phyloP scores from a whole-genome alignment of 768 basidiomycete genomes.

The Pulveroboletus sp. region DNA sequence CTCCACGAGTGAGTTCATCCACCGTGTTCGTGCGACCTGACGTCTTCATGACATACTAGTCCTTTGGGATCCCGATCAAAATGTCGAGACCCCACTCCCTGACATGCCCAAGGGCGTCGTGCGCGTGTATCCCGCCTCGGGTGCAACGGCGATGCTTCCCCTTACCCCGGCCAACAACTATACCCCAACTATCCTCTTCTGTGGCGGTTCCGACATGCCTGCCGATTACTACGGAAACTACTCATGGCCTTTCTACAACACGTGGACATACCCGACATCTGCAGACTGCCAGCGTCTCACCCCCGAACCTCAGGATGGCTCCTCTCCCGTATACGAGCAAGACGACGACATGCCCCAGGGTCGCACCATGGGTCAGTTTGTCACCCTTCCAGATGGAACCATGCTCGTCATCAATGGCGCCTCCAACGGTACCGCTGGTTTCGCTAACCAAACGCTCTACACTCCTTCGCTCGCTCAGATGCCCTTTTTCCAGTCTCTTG shows the following conservation, averaged over 20 bases:
- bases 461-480: conserved; percentile 44
- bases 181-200: conserved; percentile 81
- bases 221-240: conserved; percentile 75
- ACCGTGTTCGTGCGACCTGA: neutral
- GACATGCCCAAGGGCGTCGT: conserved; percentile 69
- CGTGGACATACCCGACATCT: conserved; percentile 68
- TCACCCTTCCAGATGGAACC: conserved; percentile 74
- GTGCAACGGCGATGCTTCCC: conserved; percentile 85
- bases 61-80: conserved; percentile 50
- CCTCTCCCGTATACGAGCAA: conserved; percentile 53
- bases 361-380: conserved; percentile 90
- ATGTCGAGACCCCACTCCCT: conserved; percentile 60
- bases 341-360: conserved; percentile 75
- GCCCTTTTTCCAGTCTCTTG: conserved; percentile 72
- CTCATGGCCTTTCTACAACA: conserved; percentile 65
- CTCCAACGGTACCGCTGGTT: conserved; percentile 84
- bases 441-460: conserved; percentile 52
- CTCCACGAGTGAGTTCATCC: conserved; percentile 52
- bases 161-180: conserved; percentile 88
- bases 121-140: conserved; percentile 88
- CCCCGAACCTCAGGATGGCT: conserved; percentile 75
- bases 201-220: conserved; percentile 82
- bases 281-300: conserved; percentile 78
- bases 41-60: conserved; percentile 28
- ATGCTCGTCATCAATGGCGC: conserved; percentile 83